These are phyloP conservation scores for Papiliotrema terrestris DNA, from an alignment of 1,284 basidiomycete species.

Conservation along the genomic window DNA sequence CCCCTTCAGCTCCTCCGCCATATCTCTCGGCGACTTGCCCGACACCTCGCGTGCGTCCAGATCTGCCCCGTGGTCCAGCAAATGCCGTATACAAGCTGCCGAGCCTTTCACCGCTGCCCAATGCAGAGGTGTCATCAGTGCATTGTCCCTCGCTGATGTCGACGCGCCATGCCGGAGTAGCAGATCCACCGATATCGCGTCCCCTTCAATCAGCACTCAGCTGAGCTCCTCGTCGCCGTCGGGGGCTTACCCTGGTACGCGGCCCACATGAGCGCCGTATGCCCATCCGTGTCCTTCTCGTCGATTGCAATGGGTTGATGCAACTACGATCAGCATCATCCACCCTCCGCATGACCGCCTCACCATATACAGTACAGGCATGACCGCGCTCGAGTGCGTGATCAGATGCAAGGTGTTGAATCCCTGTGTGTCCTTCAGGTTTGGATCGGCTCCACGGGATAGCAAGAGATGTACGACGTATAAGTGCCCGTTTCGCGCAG, in stretches of 20 bases:
- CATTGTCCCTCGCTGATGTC: conserved; percentile 68
- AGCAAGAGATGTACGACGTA: conserved; percentile 91
- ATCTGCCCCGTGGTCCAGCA: conserved; percentile 82
- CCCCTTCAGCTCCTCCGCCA: conserved; percentile 91
- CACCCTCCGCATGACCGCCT: conserved; percentile 5
- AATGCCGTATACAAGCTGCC: conserved; percentile 70
- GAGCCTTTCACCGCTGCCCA: conserved; percentile 99
- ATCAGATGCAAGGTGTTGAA: conserved; percentile 95
- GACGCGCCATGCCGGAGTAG: conserved; percentile 84
- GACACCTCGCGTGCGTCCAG: conserved; percentile 75
- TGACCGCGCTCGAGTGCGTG: conserved; percentile 88
- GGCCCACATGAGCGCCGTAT: conserved; percentile 98
- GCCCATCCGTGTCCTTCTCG: conserved; percentile 83
- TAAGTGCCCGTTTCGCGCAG: conserved; percentile 88
- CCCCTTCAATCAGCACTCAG: conserved; percentile 54
- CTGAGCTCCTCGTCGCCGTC: not conserved
- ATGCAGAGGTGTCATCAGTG: conserved; percentile 85
- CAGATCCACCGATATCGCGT: conserved; percentile 89
- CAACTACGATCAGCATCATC: conserved; percentile 47
- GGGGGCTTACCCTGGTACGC: conserved; percentile 68
- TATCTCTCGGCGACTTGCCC: conserved; percentile 85
- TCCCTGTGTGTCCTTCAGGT: conserved; percentile 84
- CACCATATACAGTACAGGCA: conserved; percentile 83
- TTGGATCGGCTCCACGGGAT: conserved; percentile 85
- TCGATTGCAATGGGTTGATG: conserved; percentile 88